Conservation (phyloP, 805 yeast species). For the Zygoascus bituminiphila region DNA sequence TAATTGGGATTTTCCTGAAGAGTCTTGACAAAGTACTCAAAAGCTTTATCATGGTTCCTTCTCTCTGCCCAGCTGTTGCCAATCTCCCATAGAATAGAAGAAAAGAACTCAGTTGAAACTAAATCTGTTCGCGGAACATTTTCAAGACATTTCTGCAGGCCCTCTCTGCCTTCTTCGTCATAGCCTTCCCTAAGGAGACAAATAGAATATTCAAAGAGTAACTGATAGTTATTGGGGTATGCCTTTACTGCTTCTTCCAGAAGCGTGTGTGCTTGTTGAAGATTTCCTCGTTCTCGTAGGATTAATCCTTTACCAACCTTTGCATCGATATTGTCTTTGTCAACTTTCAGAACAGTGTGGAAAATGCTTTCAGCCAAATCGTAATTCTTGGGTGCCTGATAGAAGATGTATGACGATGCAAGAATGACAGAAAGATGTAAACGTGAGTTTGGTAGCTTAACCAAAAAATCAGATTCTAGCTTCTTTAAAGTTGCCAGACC, state of each 20-base stretch:
- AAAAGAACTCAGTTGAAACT: conserved; percentile 46
- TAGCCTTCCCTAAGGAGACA: conserved; percentile 52
- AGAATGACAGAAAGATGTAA: conserved; percentile 54
- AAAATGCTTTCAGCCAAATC: conserved; percentile 65
- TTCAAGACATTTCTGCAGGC: conserved; percentile 38
- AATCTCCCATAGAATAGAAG: conserved; percentile 60
- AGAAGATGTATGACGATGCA: conserved; percentile 71
- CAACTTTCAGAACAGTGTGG: conserved; percentile 45
- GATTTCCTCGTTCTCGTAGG: conserved; percentile 54
- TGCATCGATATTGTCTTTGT: conserved; percentile 48
- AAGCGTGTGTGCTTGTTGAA: conserved; percentile 44
- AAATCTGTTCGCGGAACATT: conserved; percentile 43
- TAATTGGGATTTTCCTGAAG: conserved; percentile 54
- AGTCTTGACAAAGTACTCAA: conserved; percentile 45
- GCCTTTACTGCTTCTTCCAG: conserved; percentile 43
- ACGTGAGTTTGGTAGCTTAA: conserved; percentile 42
- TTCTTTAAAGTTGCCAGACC: conserved; percentile 46
- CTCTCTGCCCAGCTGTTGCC: conserved; percentile 47
- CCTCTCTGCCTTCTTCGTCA: conserved; percentile 42
- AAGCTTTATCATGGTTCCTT: conserved; percentile 39
- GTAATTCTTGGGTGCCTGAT: conserved; percentile 86
- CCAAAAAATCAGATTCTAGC: conserved; percentile 32
- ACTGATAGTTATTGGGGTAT: conserved; percentile 48
- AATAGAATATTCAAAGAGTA: conserved; percentile 71
- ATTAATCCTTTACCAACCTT: conserved; percentile 77